Evolutionary conservation across 2,329 filamentous ascomycete species (phyloP).

Genomic region (Leptographium radiaticola): DNA sequence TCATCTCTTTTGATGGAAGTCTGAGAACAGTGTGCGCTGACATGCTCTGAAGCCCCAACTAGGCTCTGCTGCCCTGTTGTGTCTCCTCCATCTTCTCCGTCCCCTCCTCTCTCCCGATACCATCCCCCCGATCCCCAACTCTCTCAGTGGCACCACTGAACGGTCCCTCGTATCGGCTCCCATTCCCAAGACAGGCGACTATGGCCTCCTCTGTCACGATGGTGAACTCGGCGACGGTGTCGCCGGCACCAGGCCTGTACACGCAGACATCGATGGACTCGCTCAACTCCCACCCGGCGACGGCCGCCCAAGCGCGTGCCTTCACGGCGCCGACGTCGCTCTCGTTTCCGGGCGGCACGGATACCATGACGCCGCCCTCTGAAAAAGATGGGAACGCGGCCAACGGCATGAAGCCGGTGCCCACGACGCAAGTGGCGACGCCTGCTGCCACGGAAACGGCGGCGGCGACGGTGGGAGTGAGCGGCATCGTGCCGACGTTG

Average conservation of each 20-base stretch:
- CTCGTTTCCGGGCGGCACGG: constrained; percentile 60
- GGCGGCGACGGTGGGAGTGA: constrained; percentile 74
- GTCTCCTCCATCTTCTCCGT: constrained; percentile 1
- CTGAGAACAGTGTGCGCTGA: constrained; percentile 10
- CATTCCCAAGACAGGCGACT: background rate
- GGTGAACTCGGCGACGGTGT: constrained; percentile 6
- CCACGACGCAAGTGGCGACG: constrained; percentile 8
- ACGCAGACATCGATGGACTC: constrained; percentile 53
- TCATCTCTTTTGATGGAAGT: constrained; percentile 11
- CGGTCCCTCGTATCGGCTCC: background rate
- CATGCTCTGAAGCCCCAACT: constrained; percentile 9
- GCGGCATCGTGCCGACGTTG: constrained; percentile 84
- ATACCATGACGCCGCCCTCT: constrained; percentile 12
- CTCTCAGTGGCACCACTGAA: background rate
- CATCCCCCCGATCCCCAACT: background rate
- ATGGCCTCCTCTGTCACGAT: constrained; percentile 10
- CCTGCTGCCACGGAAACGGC: constrained; percentile 3
- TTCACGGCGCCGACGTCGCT: constrained; percentile 88
- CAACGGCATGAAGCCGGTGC: constrained; percentile 9
- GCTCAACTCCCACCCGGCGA: constrained; percentile 85
- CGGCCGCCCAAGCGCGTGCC: constrained; percentile 84
- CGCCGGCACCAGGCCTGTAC: constrained; percentile 11
- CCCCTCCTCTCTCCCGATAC: background rate
- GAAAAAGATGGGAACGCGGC: constrained; percentile 11
- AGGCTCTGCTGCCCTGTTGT: constrained; percentile 8